A percentile compares a stretch with the other conserved stretches of the same genome.
These are phyloP conservation scores for Apiospora malaysiana DNA, from an alignment of 2,329 filamentous ascomycete species.

Conservation along the genomic window DNA sequence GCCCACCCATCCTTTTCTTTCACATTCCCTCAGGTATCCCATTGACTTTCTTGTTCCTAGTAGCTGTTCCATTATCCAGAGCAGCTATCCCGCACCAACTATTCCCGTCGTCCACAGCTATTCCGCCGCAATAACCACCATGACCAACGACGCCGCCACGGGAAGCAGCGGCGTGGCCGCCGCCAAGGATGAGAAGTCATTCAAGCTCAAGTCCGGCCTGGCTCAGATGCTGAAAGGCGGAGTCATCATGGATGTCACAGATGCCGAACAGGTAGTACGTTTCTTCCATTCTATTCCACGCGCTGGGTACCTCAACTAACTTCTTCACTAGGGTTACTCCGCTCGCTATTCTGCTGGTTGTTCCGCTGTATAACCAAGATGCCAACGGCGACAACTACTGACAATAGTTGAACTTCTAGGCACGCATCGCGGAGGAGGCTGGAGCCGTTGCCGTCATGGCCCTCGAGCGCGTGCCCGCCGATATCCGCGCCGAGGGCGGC, in stretches of 20 bases:
- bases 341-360: too few relatives aligned
- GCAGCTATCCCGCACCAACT: background rate
- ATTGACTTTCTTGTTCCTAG: background rate
- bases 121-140: background rate
- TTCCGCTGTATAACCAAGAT: background rate
- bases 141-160: slow-evolving; percentile 29
- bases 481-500: slow-evolving; percentile 90
- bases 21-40: background rate
- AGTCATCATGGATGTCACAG: slow-evolving; percentile 99
- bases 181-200: slow-evolving; percentile 54
- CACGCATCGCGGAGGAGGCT: slow-evolving; percentile 95
- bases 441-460: slow-evolving; percentile 98
- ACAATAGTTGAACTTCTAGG: slow-evolving; percentile 63
- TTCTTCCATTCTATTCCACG: background rate
- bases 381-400: background rate
- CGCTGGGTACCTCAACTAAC: background rate
- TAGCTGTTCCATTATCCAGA: background rate
- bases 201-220: slow-evolving; percentile 92
- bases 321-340: background rate
- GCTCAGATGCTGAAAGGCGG: slow-evolving; percentile 99
- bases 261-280: slow-evolving; percentile 54
- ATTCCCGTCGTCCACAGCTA: background rate
- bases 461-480: slow-evolving; percentile 93
- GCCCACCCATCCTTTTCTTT: background rate
- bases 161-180: slow-evolving; percentile 28